phyloP scores from a whole-genome alignment of 2,329 filamentous ascomycete species.

The Arthroderma sp. region DNA sequence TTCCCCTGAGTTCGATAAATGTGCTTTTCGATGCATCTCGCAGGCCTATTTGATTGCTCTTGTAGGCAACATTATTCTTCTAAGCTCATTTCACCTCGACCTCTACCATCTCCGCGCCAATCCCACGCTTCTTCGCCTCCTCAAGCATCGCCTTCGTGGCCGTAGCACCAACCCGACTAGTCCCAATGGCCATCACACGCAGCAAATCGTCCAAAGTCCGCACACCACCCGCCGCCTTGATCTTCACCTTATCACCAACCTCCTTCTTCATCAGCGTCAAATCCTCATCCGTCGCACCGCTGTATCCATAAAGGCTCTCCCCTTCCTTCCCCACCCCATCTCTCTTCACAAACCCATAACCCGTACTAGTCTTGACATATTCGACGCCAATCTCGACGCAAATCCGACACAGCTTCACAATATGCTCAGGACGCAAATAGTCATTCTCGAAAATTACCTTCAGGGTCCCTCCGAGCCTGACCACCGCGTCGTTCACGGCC shows the following conservation, averaged over 20 bases:
- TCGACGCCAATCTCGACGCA: constrained; percentile 40
- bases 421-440: constrained; percentile 23
- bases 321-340: constrained; percentile 36
- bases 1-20: too few species aligned
- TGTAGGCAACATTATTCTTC: too few species aligned
- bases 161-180: constrained; percentile 43
- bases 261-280: constrained; percentile 42
- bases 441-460: constrained; percentile 45
- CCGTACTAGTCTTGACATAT: constrained; percentile 49
- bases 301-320: background rate
- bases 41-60: too few species aligned
- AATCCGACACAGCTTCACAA: constrained; percentile 32
- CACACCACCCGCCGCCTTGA: constrained; percentile 48
- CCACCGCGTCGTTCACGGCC: constrained; percentile 37
- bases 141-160: constrained; percentile 43
- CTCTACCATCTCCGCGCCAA: constrained; percentile 18
- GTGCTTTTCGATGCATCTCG: too few species aligned
- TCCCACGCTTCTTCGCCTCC: constrained; percentile 40
- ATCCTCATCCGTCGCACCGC: constrained; percentile 29
- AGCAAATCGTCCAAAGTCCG: constrained; percentile 44
- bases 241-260: constrained; percentile 32
- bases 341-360: constrained; percentile 47
- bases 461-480: constrained; percentile 32
- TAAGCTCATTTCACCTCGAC: too few species aligned
- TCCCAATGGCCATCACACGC: constrained; percentile 41